Percentiles rank a stretch among this genome's conserved stretches.
Conservation (phyloP, 495 filamentous ascomycete genomes). For the Xylaria telfairii region DNA sequence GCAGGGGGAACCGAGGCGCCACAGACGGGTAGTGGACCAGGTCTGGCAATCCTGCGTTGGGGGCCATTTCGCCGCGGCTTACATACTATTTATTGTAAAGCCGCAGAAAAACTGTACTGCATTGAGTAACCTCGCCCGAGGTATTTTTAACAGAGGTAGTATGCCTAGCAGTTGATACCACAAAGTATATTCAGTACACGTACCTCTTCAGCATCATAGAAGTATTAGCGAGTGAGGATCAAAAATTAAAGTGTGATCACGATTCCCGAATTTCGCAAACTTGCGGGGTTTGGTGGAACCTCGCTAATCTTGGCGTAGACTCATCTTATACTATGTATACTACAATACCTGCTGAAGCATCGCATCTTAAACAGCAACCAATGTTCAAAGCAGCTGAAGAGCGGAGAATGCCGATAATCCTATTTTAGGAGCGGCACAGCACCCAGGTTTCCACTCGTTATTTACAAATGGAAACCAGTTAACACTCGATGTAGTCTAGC, state of each 20-base stretch:
- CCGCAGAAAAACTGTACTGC: neutral
- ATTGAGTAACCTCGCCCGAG: neutral
- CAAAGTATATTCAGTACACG: no score
- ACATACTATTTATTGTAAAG: neutral
- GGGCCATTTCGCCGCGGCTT: neutral
- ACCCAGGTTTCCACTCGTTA: neutral
- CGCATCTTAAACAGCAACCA: neutral
- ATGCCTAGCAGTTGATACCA: neutral
- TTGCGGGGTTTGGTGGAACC: neutral
- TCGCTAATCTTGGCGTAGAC: neutral
- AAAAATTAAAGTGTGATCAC: neutral
- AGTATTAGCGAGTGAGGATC: neutral
- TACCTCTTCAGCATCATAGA: neutral
- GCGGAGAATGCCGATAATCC: neutral
- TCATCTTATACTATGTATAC: neutral
- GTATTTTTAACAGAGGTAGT: neutral
- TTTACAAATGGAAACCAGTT: neutral
- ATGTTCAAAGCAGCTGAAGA: neutral
- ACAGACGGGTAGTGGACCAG: neutral
- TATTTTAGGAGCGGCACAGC: neutral
- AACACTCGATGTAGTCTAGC: neutral
- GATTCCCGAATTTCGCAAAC: neutral
- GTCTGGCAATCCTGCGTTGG: neutral
- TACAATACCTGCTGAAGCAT: no score
- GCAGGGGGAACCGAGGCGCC: neutral